These are phyloP conservation scores for Trichoderma hamatum DNA, from an alignment of 2,329 filamentous ascomycete species.

Conservation along the genomic window DNA sequence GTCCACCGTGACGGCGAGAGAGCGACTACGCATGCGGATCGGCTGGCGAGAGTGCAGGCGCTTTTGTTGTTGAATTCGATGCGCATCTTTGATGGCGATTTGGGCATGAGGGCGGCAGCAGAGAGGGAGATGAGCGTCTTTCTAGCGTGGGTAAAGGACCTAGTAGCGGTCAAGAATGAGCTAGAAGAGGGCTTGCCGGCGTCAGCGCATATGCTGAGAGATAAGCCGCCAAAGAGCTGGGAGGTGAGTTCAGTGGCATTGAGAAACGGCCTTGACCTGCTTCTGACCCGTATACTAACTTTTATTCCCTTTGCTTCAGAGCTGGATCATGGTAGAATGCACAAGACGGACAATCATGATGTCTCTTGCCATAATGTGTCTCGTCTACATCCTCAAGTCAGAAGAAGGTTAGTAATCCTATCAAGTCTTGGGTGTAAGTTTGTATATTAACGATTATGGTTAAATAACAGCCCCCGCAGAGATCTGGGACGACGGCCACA, in stretches of 20 bases:
- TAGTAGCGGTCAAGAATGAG: conserved; percentile 40
- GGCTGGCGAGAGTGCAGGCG: conserved; percentile 49
- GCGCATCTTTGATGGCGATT: conserved; percentile 49
- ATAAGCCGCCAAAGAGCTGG: conserved; percentile 46
- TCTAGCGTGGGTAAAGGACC: conserved; percentile 43
- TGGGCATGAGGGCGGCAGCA: conserved; percentile 45
- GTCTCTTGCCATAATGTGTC: conserved; percentile 38
- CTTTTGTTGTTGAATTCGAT: conserved; percentile 47
- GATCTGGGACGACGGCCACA: conserved; percentile 25
- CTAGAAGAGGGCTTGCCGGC: conserved; percentile 38
- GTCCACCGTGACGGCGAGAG: conserved; percentile 42
- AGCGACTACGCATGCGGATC: conserved; percentile 40
- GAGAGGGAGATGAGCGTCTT: conserved; percentile 45
- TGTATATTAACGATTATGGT: conserved; percentile 37
- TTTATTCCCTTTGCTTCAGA: conserved; percentile 30
- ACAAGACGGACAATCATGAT: conserved; percentile 45
- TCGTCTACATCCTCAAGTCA: conserved; percentile 42
- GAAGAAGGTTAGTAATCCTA: conserved; percentile 36
- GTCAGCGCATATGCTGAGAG: conserved; percentile 32
- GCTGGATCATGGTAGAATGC: conserved; percentile 50
- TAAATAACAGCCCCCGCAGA: conserved; percentile 31
- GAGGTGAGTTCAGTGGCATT: conserved; percentile 38
- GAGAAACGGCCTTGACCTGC: background rate
- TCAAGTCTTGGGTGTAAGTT: background rate
- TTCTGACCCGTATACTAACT: background rate